These are phyloP conservation scores for Yarrowia deformans DNA, from an alignment of 805 yeast species.

Conservation along the genomic window DNA sequence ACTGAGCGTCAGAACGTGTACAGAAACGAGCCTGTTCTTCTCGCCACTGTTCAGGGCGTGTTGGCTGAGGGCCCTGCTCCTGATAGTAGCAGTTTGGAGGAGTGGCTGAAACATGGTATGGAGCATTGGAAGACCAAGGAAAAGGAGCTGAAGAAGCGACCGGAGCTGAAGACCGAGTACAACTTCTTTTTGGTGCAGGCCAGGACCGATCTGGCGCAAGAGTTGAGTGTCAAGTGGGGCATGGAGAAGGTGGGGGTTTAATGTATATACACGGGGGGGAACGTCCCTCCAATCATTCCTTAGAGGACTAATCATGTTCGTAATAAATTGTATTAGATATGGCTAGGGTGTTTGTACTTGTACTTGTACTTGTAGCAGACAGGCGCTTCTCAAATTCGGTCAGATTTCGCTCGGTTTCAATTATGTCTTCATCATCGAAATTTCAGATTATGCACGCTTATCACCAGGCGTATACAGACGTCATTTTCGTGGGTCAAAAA, in stretches of 20 bases:
- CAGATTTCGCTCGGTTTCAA: too few relatives aligned
- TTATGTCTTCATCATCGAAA: too few relatives aligned
- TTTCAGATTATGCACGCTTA: too few relatives aligned
- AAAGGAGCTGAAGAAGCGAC: slow-evolving; percentile 1
- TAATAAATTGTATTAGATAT: slow-evolving; percentile 1
- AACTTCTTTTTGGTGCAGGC: slow-evolving; percentile 21
- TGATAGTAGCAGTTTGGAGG: neutral
- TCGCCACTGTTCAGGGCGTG: slow-evolving; percentile 40
- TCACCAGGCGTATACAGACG: too few relatives aligned
- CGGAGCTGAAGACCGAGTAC: slow-evolving; percentile 28
- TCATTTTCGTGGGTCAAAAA: too few relatives aligned
- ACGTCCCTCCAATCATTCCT: slow-evolving; percentile 14
- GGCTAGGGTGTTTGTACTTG: too few relatives aligned
- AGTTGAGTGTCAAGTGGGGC: slow-evolving; percentile 1
- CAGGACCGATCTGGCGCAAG: slow-evolving; percentile 11
- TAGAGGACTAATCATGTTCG: slow-evolving; percentile 6
- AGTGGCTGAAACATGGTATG: neutral
- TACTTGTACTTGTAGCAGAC: too few relatives aligned
- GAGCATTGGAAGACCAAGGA: slow-evolving; percentile 8
- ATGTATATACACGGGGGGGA: slow-evolving; percentile 19
- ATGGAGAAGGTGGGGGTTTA: slow-evolving; percentile 6
- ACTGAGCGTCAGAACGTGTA: slow-evolving; percentile 73
- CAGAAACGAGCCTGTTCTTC: slow-evolving; percentile 55
- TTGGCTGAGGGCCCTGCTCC: slow-evolving; percentile 5
- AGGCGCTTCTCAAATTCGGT: too few relatives aligned